phyloP scores from a whole-genome alignment of 228 moss, liverwort and hornwort genomes.

The Sphagnum magellanicum region DNA sequence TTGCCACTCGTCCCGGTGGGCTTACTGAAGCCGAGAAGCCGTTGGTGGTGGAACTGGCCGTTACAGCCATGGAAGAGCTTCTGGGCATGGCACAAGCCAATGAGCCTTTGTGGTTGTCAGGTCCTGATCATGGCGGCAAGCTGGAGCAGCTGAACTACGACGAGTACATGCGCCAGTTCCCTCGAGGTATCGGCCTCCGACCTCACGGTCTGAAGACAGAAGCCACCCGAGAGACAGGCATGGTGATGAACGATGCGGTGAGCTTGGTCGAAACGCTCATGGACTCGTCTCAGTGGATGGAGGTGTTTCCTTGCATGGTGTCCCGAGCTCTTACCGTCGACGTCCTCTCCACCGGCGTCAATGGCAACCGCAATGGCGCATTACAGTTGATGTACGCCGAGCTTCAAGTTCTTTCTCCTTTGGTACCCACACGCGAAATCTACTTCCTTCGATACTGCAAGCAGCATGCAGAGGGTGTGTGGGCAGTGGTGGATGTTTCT shows the following conservation, averaged over 20 bases:
- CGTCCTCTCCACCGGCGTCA: conserved; percentile 51
- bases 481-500: conserved; percentile 90
- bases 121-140: conserved; percentile 2
- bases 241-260: conserved; percentile 78
- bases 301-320: conserved; percentile 87
- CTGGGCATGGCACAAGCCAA: conserved; percentile 68
- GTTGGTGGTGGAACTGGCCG: conserved; percentile 73
- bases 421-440: conserved; percentile 68
- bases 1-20: conserved; percentile 74
- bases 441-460: conserved; percentile 80
- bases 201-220: conserved; percentile 74
- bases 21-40: conserved; percentile 84
- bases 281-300: conserved; percentile 67
- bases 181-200: conserved; percentile 63
- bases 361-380: conserved; percentile 58
- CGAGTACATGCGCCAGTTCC: conserved; percentile 66
- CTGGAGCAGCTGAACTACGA: conserved; percentile 70
- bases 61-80: conserved; percentile 77
- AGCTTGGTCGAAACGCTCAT: conserved; percentile 65
- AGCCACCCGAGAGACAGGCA: conserved; percentile 64
- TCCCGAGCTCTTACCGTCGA: conserved; percentile 78
- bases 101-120: conserved; percentile 56
- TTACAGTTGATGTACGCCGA: conserved; percentile 89
- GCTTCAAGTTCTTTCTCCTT: conserved; percentile 58
- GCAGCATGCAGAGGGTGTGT: conserved; percentile 74